Percentiles rank a stretch among this genome's conserved stretches.
Conservation (phyloP, 2,329 filamentous ascomycete species). For the Pochonia chlamydosporia region DNA sequence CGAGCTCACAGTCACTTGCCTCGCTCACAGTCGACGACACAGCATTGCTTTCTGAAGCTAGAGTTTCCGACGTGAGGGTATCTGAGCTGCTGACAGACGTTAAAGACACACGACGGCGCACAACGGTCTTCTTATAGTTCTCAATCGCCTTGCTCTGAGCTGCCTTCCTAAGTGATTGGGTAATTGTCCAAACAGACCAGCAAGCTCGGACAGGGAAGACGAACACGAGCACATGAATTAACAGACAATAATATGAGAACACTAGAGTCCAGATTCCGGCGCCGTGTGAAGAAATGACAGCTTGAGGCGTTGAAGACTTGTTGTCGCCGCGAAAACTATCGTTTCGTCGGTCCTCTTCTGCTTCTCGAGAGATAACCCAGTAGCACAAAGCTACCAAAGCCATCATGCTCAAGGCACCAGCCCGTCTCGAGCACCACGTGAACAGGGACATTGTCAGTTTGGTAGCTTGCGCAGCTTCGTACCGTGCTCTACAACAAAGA, state of each 20-base stretch:
- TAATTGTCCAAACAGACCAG: constrained; percentile 55
- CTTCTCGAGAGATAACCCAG: constrained; percentile 49
- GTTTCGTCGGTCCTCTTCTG: constrained; percentile 34
- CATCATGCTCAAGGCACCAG: constrained; percentile 50
- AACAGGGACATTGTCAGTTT: constrained; percentile 43
- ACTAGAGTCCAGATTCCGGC: constrained; percentile 45
- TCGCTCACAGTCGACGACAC: constrained; percentile 44
- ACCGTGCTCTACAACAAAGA: background rate
- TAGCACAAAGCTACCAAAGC: constrained; percentile 42
- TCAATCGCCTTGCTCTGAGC: constrained; percentile 38
- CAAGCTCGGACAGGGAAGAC: constrained; percentile 57
- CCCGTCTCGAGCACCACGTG: constrained; percentile 47
- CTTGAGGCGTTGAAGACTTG: constrained; percentile 23
- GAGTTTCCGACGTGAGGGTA: constrained; percentile 46
- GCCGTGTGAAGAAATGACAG: constrained; percentile 27
- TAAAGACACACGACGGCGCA: constrained; percentile 45
- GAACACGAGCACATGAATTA: constrained; percentile 60
- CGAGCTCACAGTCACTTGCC: constrained; percentile 43
- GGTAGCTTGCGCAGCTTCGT: background rate
- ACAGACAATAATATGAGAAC: constrained; percentile 59
- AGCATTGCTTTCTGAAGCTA: constrained; percentile 37
- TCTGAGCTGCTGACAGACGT: constrained; percentile 52
- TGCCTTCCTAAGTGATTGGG: constrained; percentile 40
- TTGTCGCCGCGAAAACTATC: constrained; percentile 37
- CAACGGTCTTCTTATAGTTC: constrained; percentile 38